Percentiles rank a stretch among this genome's conserved stretches.
phyloP scores from a whole-genome alignment of 805 yeast genomes.

The Sugiyamaella smithiae region DNA sequence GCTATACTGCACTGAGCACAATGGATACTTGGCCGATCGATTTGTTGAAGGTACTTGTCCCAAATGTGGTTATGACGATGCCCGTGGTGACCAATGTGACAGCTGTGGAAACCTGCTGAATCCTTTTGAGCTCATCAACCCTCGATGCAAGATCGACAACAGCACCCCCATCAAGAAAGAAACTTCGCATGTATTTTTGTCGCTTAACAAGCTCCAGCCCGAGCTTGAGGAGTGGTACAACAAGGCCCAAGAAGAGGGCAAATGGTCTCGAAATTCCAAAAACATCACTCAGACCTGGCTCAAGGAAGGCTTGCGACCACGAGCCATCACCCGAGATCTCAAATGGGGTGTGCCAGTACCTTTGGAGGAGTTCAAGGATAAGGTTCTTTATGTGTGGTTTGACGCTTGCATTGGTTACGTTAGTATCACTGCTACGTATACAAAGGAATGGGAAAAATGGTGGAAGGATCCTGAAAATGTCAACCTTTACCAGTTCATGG shows the following conservation, averaged over 20 bases:
- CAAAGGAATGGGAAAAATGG: constrained; percentile 81
- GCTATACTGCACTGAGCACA: constrained; percentile 85
- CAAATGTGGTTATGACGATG: constrained; percentile 90
- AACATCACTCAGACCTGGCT: constrained; percentile 92
- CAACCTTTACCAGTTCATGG: constrained; percentile 93
- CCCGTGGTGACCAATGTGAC: constrained; percentile 99
- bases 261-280: constrained; percentile 89
- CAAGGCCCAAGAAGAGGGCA: constrained; percentile 64
- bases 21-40: constrained; percentile 92
- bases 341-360: constrained; percentile 99
- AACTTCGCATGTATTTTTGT: constrained; percentile 82
- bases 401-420: constrained; percentile 98
- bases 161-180: constrained; percentile 75
- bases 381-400: constrained; percentile 97
- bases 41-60: constrained; percentile 98
- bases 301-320: constrained; percentile 85
- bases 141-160: constrained; percentile 91
- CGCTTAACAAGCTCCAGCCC: constrained; percentile 80
- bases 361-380: constrained; percentile 74
- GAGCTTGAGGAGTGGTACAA: constrained; percentile 69
- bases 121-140: constrained; percentile 90
- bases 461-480: constrained; percentile 94
- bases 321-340: constrained; percentile 96
- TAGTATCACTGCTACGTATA: constrained; percentile 92
- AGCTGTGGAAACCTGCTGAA: constrained; percentile 86